These are phyloP conservation scores for Xerocomus minutiporus DNA, from an alignment of 1,284 basidiomycete species.

Conservation along the genomic window DNA sequence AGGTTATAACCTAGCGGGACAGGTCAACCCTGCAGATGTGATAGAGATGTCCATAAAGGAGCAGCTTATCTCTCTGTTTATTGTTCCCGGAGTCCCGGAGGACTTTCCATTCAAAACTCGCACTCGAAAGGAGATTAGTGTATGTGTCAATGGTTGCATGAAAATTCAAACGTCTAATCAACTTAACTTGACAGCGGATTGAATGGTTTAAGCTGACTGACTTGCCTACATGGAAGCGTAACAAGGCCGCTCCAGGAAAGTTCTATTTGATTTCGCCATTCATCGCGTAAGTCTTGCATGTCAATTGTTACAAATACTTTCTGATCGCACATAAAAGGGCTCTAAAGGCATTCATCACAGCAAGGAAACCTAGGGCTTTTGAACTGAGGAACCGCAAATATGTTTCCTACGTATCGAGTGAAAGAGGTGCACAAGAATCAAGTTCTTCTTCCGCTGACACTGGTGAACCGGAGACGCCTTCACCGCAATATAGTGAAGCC, in stretches of 20 bases:
- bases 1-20: conserved; percentile 78
- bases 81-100: conserved; percentile 89
- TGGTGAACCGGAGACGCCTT: conserved; percentile 59
- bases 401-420: conserved; percentile 17
- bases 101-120: conserved; percentile 87
- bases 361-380: conserved; percentile 42
- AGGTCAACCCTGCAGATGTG: conserved; percentile 66
- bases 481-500: conserved; percentile 50
- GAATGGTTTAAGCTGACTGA: conserved; percentile 93
- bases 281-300: conserved; percentile 62
- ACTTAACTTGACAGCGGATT: conserved; percentile 67
- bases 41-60: conserved; percentile 89
- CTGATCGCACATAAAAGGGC: conserved; percentile 39
- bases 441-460: conserved; percentile 62
- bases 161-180: conserved; percentile 12
- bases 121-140: conserved; percentile 98
- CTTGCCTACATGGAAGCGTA: conserved; percentile 90
- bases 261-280: conserved; percentile 98
- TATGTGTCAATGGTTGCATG: conserved; percentile 41
- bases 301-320: conserved; percentile 6
- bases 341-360: conserved; percentile 61
- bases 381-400: conserved; percentile 34
- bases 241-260: conserved; percentile 68
- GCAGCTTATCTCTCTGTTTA: conserved; percentile 86
- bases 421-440: conserved; percentile 48